phyloP scores from a whole-genome alignment of 2,329 filamentous ascomycete genomes.

The Atkinsonella texensis region DNA sequence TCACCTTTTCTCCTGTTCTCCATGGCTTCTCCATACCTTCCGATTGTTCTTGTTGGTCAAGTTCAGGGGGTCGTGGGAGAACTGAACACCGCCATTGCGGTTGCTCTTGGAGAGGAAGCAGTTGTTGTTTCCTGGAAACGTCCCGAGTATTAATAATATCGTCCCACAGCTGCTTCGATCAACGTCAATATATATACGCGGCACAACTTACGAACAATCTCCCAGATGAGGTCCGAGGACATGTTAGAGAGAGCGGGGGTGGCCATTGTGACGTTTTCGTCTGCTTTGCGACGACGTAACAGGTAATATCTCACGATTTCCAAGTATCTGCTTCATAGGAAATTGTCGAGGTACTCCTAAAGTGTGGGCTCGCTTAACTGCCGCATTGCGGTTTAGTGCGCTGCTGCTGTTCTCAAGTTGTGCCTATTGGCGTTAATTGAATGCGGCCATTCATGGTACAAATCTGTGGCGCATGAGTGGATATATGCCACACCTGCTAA shows the following conservation, averaged over 20 bases:
- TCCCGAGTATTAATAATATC: not conserved
- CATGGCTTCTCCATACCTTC: conserved; percentile 50
- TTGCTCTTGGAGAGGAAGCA: conserved; percentile 87
- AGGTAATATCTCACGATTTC: conserved; percentile 12
- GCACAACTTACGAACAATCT: conserved; percentile 81
- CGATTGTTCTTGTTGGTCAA: conserved; percentile 80
- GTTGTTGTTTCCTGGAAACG: conserved; percentile 63
- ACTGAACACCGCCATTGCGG: conserved; percentile 64
- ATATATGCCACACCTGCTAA: not conserved
- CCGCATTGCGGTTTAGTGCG: conserved; percentile 17
- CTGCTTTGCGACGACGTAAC: conserved; percentile 15
- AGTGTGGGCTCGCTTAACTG: conserved; percentile 31
- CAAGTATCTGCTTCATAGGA: conserved; percentile 9
- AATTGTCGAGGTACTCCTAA: conserved; percentile 17
- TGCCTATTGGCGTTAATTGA: conserved; percentile 12
- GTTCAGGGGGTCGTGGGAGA: conserved; percentile 93
- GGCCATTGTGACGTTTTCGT: conserved; percentile 39
- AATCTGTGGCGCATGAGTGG: not conserved
- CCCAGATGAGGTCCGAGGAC: conserved; percentile 88
- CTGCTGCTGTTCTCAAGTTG: conserved; percentile 2
- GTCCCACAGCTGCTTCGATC: not conserved
- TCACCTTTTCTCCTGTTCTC: not conserved
- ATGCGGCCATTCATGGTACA: conserved; percentile 1
- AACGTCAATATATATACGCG: not conserved
- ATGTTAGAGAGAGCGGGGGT: conserved; percentile 54